Conservation (phyloP, 2,329 filamentous ascomycete species). For the Fusarium avenaceum region DNA sequence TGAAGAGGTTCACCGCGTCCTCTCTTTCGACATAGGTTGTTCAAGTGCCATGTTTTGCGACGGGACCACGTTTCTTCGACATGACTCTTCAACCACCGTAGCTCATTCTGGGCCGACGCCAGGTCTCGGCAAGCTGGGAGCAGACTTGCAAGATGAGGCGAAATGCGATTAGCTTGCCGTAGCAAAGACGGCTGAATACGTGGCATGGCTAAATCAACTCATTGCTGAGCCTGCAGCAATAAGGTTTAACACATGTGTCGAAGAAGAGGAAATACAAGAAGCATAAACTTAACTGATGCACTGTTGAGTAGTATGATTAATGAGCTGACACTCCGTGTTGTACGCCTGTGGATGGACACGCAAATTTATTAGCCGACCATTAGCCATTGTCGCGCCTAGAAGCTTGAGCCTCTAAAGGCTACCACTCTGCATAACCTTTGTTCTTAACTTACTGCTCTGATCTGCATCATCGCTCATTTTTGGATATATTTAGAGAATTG, state of each 20-base stretch:
- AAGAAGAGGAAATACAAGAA: not conserved
- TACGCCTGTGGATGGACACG: constrained; percentile 2
- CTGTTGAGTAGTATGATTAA: not conserved
- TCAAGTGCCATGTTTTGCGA: constrained; percentile 47
- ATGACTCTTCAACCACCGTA: constrained; percentile 79
- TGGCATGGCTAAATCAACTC: constrained; percentile 64
- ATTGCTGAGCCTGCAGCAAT: constrained; percentile 28
- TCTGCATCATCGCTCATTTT: constrained; percentile 7
- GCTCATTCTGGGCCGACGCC: constrained; percentile 74
- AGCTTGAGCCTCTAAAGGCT: constrained; percentile 29
- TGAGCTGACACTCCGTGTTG: not conserved
- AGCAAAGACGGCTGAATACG: constrained; percentile 72
- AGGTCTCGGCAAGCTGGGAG: constrained; percentile 75
- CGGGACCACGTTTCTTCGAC: constrained; percentile 53
- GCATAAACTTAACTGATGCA: not conserved
- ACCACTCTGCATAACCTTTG: constrained; percentile 28
- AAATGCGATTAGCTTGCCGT: constrained; percentile 65
- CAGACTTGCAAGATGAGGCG: constrained; percentile 70
- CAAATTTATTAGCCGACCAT: constrained; percentile 49
- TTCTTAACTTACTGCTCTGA: constrained; percentile 20
- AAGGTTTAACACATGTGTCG: constrained; percentile 4
- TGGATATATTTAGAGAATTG: constrained; percentile 8
- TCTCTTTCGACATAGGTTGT: constrained; percentile 62
- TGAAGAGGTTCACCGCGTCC: constrained; percentile 82
- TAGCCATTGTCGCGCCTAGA: constrained; percentile 45